Base-by-base conservation (phyloP, 768 basidiomycete species). In the Hypsizygus marmoreus region DNA sequence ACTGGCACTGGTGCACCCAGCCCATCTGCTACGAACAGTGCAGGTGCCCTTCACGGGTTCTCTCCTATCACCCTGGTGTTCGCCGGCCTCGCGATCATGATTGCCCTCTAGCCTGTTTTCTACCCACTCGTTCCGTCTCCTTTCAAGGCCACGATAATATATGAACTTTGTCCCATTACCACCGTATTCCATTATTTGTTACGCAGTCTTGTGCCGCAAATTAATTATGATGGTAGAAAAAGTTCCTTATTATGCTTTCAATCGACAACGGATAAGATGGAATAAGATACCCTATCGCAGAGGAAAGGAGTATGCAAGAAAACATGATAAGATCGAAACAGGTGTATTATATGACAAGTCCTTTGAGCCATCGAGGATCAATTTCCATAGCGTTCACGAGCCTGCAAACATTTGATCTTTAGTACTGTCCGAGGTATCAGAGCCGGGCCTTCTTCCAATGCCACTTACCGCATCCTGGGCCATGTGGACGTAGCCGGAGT, bases 401-500 rank as follows among this genome's bases (percentile, higher is more conserved):
- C 71, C 71, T 73, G 52, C 25, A 47, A 43, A 51, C 6, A 42
- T 24, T 29, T n/a, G 13, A 34, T 46, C 23, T 41, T 56, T 23
- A 55, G 53, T 48, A 55, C 35, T 51, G 19, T 41, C 45, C 40
- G 28, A 16, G 17, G 17, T 33, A 29, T 13, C 30, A 48, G 31
- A 47, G 14, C 48, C 20, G 39, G 46, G 31, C 20, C 30, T 36
- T 45, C 39, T 36, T 41, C 43, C 40, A 43, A 49, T 41, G 22
- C 40, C 31, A 65, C 71, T 72, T 63, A 86, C 84, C 63, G 81
- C 76, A 63, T 88, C 84, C 59, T 86, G 81, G 36, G 77, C 84
- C 80, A 86, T 80, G 41, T 82, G 71, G 31, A 86, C 81, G 63
- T 89, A 90, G 49, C 81, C 83, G 29, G 79, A 65, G 54, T 84